Conservation (phyloP, 306 rosid species). For the Dicorynia guianensis region DNA sequence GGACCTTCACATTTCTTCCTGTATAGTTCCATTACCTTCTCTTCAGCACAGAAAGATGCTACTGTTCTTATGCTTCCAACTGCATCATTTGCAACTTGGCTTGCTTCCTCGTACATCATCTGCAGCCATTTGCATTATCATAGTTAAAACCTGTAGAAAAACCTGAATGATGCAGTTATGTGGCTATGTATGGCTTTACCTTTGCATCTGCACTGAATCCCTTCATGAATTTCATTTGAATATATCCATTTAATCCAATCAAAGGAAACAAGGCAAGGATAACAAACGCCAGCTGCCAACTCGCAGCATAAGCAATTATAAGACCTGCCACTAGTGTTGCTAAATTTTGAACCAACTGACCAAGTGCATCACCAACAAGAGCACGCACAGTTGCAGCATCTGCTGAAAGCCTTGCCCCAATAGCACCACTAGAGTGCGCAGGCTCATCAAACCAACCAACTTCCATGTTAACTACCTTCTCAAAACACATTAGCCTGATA, state of each 20-base stretch:
- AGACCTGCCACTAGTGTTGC: constrained; percentile 64
- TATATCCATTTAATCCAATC: constrained; percentile 61
- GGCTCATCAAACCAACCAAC: constrained; percentile 86
- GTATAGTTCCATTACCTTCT: constrained; percentile 79
- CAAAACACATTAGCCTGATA: constrained; percentile 70
- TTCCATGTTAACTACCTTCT: constrained; percentile 77
- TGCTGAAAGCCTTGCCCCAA: constrained; percentile 80
- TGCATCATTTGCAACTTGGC: constrained; percentile 83
- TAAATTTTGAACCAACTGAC: constrained; percentile 56
- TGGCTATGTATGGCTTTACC: constrained; percentile 40
- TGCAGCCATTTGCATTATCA: constrained; percentile 42
- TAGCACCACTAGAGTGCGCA: constrained; percentile 66
- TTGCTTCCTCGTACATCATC: constrained; percentile 81
- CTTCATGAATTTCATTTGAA: constrained; percentile 67
- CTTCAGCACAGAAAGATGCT: constrained; percentile 84
- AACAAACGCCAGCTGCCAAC: constrained; percentile 70
- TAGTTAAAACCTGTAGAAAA: constrained; percentile 13
- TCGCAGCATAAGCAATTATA: constrained; percentile 67
- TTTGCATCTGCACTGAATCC: constrained; percentile 72
- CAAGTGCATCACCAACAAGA: constrained; percentile 70
- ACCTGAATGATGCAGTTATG: neutral
- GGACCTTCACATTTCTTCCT: constrained; percentile 79
- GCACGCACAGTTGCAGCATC: constrained; percentile 80
- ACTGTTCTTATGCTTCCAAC: constrained; percentile 86
- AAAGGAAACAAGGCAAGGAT: constrained; percentile 64